phyloP scores from a whole-genome alignment of 371 early-diverging fungal genomes.

The Actinomortierella ambigua region DNA sequence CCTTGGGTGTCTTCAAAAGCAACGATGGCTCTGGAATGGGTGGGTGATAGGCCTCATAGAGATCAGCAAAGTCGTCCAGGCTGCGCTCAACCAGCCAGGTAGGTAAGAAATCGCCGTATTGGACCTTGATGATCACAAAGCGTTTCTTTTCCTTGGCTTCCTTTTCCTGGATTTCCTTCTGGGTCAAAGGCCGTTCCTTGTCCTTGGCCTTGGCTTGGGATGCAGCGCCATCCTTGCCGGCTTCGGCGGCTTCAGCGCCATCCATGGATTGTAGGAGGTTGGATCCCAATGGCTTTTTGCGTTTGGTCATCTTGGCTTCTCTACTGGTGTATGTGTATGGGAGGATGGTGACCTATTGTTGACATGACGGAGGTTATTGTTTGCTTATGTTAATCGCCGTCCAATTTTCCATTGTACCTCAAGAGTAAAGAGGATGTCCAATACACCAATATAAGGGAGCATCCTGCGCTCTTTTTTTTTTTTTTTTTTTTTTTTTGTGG shows the following conservation, averaged over 20 bases:
- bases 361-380: no score
- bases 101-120: conserved; percentile 43
- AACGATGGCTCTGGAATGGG: conserved; percentile 32
- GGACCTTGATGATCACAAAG: conserved; percentile 41
- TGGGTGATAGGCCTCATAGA: conserved; percentile 39
- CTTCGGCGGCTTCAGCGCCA: not conserved
- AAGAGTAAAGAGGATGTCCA: no score
- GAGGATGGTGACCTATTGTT: conserved; percentile 33
- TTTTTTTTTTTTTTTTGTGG: no score
- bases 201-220: not conserved
- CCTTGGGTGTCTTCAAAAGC: conserved; percentile 19
- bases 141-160: conserved; percentile 42
- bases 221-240: conserved; percentile 6
- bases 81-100: conserved; percentile 45
- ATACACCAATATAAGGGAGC: no score
- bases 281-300: not conserved
- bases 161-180: conserved; percentile 38
- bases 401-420: no score
- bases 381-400: no score
- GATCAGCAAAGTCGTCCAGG: conserved; percentile 40
- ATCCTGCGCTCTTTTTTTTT: no score
- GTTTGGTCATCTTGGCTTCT: conserved; percentile 37
- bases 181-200: not conserved
- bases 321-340: conserved; percentile 40
- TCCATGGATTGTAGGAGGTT: conserved; percentile 10